These are phyloP conservation scores for Kazachstania taianensis DNA, from an alignment of 805 yeast species.

Conservation along the genomic window DNA sequence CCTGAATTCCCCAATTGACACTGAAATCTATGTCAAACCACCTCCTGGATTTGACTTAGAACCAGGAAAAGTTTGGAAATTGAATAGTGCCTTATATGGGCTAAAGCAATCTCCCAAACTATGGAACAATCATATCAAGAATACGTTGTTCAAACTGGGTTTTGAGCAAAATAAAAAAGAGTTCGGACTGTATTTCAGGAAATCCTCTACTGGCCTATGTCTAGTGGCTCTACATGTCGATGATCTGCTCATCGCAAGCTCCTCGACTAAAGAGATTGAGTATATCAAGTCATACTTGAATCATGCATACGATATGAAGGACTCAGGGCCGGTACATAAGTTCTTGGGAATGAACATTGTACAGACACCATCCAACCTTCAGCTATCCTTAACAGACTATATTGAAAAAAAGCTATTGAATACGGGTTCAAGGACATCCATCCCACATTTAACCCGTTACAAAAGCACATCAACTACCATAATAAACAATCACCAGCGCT, in stretches of 20 bases:
- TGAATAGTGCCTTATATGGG: neutral
- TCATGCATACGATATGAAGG: conserved; percentile 3
- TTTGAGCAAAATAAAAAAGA: neutral
- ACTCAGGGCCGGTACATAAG: conserved; percentile 4
- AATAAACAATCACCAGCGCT: no score
- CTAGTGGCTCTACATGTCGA: conserved; percentile 5
- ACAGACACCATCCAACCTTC: neutral
- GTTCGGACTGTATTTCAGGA: conserved; percentile 1
- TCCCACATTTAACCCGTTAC: no score
- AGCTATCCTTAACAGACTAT: conserved; percentile 3
- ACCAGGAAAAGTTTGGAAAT: neutral
- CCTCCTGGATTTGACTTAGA: neutral
- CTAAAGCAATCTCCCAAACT: no score
- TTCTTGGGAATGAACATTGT: conserved; percentile 6
- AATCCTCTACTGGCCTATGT: neutral
- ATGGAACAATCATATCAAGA: neutral
- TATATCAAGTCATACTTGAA: neutral
- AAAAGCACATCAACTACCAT: no score
- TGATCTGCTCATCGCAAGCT: conserved; percentile 6
- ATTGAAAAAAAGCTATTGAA: neutral
- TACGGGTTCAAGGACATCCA: no score
- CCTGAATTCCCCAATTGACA: neutral
- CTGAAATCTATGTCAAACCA: neutral
- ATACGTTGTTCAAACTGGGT: neutral
- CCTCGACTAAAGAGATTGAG: neutral